Conservation (phyloP, 768 basidiomycete genomes). For the Collybia sordida region DNA sequence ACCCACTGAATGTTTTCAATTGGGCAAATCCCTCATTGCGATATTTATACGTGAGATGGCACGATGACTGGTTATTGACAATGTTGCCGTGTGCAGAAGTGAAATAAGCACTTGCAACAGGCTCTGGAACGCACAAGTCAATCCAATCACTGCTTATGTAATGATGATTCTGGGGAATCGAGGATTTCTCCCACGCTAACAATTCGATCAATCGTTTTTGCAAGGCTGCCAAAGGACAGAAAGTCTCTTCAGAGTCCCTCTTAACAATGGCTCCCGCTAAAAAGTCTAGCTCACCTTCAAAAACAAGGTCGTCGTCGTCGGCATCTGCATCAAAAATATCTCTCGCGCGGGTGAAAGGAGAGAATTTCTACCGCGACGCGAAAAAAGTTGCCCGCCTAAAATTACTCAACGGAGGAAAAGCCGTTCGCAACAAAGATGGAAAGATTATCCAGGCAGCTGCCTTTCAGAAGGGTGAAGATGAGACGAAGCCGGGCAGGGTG, state of each 20-base stretch:
- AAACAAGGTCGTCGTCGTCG: conserved; percentile 34
- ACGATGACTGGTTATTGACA: too few relatives aligned
- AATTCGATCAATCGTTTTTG: background rate
- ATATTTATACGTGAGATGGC: too few relatives aligned
- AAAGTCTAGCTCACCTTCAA: conserved; percentile 35
- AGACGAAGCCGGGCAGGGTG: conserved; percentile 86
- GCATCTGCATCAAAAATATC: conserved; percentile 49
- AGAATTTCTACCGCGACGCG: conserved; percentile 98
- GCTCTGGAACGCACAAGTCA: too few relatives aligned
- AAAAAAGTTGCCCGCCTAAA: conserved; percentile 83
- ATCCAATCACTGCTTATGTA: too few relatives aligned
- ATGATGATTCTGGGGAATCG: too few relatives aligned
- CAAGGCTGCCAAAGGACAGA: background rate
- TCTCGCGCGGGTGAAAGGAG: conserved; percentile 79
- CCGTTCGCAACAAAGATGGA: conserved; percentile 87
- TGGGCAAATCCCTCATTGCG: too few relatives aligned
- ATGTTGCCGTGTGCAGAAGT: too few relatives aligned
- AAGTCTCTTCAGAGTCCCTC: too few relatives aligned
- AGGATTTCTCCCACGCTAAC: too few relatives aligned
- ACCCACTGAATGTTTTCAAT: too few relatives aligned
- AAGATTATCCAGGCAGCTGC: conserved; percentile 92
- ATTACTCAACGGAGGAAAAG: conserved; percentile 91
- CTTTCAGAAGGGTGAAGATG: conserved; percentile 94
- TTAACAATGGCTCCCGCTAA: conserved; percentile 39
- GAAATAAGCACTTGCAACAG: too few relatives aligned